A percentile compares a stretch with the other conserved stretches of the same genome.
phyloP scores from a whole-genome alignment of 805 yeast species.

The Candida alai region DNA sequence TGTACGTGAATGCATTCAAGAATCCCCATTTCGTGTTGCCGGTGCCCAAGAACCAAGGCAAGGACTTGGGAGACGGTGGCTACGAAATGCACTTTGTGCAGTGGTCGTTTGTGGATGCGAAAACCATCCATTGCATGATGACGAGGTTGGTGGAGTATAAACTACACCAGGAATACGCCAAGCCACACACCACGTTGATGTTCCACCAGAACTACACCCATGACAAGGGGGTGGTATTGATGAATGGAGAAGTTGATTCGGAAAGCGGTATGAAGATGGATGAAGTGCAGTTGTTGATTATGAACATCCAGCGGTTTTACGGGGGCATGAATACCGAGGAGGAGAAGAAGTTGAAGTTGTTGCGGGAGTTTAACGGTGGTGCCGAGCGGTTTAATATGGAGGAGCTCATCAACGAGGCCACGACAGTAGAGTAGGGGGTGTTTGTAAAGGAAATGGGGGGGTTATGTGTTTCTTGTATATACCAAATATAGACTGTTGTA shows the following conservation, averaged over 20 bases:
- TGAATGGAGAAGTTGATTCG: slow-evolving; percentile 81
- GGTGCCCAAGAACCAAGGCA: slow-evolving; percentile 69
- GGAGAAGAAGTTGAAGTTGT: slow-evolving; percentile 49
- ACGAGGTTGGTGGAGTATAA: slow-evolving; percentile 91
- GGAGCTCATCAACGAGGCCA: slow-evolving; percentile 64
- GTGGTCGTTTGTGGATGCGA: slow-evolving; percentile 84
- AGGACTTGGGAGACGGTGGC: no score
- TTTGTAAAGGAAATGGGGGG: no score
- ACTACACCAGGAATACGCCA: slow-evolving; percentile 84
- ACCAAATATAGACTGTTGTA: no score
- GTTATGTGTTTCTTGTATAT: no score
- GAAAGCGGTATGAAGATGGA: slow-evolving; percentile 63
- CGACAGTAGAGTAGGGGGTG: slow-evolving; percentile 33
- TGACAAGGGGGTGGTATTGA: slow-evolving; percentile 62
- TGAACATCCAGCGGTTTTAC: slow-evolving; percentile 78
- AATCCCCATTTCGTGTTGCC: slow-evolving; percentile 90
- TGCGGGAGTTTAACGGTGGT: slow-evolving; percentile 70
- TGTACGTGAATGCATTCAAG: slow-evolving; percentile 61
- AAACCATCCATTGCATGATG: slow-evolving; percentile 83
- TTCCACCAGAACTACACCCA: slow-evolving; percentile 75
- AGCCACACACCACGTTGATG: slow-evolving; percentile 88
- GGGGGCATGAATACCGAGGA: slow-evolving; percentile 55
- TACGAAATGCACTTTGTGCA: slow-evolving; percentile 88
- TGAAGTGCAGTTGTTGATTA: slow-evolving; percentile 74
- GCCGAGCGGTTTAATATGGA: slow-evolving; percentile 63